Conservation (phyloP, 2,329 filamentous ascomycete genomes). For the Neurospora sp. region DNA sequence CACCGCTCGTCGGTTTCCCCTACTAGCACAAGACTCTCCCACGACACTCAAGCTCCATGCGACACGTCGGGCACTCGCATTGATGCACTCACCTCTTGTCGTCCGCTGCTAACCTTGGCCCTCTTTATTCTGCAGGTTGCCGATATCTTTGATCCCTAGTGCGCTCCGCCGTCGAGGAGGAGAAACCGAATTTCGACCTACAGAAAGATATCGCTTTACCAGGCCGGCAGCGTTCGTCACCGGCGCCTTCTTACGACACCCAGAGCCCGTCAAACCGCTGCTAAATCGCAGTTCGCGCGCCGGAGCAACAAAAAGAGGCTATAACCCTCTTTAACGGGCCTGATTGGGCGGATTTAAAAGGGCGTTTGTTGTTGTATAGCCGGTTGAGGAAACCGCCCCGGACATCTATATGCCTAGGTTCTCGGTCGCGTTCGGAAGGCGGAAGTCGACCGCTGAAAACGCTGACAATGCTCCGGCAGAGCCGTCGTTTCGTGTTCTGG, state of each 20-base stretch:
- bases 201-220: conserved; percentile 5
- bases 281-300: neutral
- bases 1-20: neutral
- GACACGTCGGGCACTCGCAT: conserved; percentile 4
- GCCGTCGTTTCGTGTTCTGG: conserved; percentile 50
- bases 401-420: conserved; percentile 51
- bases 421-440: conserved; percentile 47
- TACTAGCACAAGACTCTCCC: neutral
- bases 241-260: neutral
- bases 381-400: conserved; percentile 6
- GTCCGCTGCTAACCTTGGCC: conserved; percentile 12
- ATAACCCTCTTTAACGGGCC: neutral
- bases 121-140: conserved; percentile 27
- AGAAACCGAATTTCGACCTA: conserved; percentile 8
- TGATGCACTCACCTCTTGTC: conserved; percentile 1
- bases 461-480: conserved; percentile 41
- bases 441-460: conserved; percentile 49
- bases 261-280: neutral
- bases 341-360: neutral
- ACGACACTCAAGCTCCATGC: conserved; percentile 3
- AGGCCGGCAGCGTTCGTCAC: neutral
- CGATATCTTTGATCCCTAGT: conserved; percentile 19
- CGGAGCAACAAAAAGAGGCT: neutral
- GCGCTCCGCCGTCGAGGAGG: neutral
- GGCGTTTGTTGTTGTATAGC: neutral